phyloP scores from a whole-genome alignment of 2,329 filamentous ascomycete genomes.

The Clonostachys rosea region DNA sequence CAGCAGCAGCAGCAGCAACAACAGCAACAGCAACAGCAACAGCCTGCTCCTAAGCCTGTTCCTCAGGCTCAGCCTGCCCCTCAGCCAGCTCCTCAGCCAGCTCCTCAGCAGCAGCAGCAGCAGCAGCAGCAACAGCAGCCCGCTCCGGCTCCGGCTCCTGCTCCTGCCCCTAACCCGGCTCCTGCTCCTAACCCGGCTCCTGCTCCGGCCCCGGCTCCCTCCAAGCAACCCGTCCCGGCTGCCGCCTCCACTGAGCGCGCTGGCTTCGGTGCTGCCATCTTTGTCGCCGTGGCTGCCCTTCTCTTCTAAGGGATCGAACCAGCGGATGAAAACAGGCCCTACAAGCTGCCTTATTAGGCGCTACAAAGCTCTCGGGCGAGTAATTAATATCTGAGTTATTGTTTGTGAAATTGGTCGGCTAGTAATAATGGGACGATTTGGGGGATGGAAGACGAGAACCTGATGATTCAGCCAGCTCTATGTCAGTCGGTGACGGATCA shows the following conservation, averaged over 20 bases:
- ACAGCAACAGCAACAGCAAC: too few relatives aligned
- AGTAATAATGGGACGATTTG: background rate
- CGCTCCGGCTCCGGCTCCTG: background rate
- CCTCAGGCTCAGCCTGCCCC: background rate
- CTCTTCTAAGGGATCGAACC: conserved; percentile 18
- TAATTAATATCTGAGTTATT: background rate
- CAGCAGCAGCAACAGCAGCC: background rate
- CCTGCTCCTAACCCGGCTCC: background rate
- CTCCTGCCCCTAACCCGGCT: background rate
- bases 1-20: too few relatives aligned
- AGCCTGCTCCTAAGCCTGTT: background rate
- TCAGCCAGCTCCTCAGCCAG: conserved; percentile 2
- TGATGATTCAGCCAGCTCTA: background rate
- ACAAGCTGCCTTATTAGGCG: background rate
- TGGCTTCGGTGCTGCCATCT: conserved; percentile 26
- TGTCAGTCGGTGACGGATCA: background rate
- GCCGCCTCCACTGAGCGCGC: conserved; percentile 10
- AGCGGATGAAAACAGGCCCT: too few relatives aligned
- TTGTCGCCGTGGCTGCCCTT: conserved; percentile 31
- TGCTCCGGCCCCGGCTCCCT: conserved; percentile 1
- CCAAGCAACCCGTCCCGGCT: background rate
- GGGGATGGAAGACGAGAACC: background rate
- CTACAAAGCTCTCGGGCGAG: background rate
- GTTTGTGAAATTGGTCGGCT: background rate
- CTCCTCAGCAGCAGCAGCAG: conserved; percentile 1